A percentile compares a stretch with the other conserved stretches of the same genome.
phyloP scores from a whole-genome alignment of 495 filamentous ascomycete genomes.

The Pseudoneurospora amorphoporcata region DNA sequence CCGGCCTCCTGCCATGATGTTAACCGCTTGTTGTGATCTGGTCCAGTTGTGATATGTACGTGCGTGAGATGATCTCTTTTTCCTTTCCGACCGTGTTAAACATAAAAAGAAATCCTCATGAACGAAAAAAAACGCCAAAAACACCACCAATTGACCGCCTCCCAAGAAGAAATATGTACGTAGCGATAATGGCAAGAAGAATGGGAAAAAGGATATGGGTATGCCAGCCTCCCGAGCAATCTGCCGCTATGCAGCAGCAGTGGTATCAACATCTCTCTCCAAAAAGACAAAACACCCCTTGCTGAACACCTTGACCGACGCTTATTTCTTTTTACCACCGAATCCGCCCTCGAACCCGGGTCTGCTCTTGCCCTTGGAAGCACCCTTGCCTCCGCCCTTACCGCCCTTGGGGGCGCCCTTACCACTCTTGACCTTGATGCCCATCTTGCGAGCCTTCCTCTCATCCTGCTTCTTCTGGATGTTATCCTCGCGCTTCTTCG shows the following conservation, averaged over 20 bases:
- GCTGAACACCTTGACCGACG: neutral
- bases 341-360: constrained; percentile 94
- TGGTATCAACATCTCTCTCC: neutral
- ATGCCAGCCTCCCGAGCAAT: neutral
- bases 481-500: constrained; percentile 85
- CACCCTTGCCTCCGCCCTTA: constrained; percentile 43
- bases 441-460: constrained; percentile 36
- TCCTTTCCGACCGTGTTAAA: neutral
- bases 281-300: neutral
- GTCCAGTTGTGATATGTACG: neutral
- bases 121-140: neutral
- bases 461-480: constrained; percentile 73
- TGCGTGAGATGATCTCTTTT: neutral
- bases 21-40: neutral
- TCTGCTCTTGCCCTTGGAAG: constrained; percentile 46
- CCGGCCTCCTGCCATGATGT: neutral
- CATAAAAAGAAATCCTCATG: neutral
- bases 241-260: neutral
- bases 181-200: neutral
- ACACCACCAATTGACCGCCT: neutral
- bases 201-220: neutral
- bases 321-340: constrained; percentile 38
- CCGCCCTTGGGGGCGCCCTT: constrained; percentile 47
- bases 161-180: neutral
- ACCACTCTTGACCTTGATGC: constrained; percentile 48